Conservation (phyloP, 2,329 filamentous ascomycete genomes). For the Leptographium flavum region DNA sequence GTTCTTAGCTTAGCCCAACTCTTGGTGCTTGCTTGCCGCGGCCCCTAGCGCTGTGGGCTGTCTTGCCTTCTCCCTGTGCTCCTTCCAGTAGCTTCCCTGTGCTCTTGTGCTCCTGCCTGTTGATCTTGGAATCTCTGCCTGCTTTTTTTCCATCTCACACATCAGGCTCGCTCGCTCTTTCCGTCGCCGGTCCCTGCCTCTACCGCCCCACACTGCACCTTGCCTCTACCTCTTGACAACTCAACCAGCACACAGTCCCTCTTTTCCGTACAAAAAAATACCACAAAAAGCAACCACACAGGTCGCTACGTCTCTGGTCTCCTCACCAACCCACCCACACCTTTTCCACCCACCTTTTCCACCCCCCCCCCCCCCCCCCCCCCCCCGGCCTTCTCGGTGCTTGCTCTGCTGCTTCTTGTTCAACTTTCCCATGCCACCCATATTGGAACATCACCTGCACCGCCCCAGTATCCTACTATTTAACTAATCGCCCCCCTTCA, state of each 20-base stretch:
- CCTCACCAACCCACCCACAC: conserved; percentile 2
- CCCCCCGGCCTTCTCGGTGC: conserved; percentile 1
- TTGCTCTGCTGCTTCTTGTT: conserved; percentile 2
- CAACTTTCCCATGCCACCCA: not conserved
- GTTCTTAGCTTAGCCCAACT: not conserved
- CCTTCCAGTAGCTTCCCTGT: not conserved
- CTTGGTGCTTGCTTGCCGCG: conserved; percentile 4
- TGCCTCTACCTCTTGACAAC: not conserved
- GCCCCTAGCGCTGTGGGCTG: conserved; percentile 2
- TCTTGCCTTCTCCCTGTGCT: not conserved
- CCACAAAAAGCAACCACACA: not conserved
- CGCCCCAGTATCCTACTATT: not conserved
- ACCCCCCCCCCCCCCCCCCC: not conserved
- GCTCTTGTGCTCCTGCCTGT: not conserved
- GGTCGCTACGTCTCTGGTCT: not conserved
- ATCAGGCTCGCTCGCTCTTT: not conserved
- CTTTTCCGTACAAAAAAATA: not conserved
- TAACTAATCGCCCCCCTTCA: conserved; percentile 1
- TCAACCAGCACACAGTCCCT: not conserved
- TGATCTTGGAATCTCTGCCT: not conserved
- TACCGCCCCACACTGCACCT: not conserved
- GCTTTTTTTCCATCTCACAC: not conserved
- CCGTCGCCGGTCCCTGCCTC: not conserved
- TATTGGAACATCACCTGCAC: not conserved
- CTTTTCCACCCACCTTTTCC: not conserved